These are phyloP conservation scores for Boletus fagicola DNA, from an alignment of 768 basidiomycete genomes.

Conservation along the genomic window DNA sequence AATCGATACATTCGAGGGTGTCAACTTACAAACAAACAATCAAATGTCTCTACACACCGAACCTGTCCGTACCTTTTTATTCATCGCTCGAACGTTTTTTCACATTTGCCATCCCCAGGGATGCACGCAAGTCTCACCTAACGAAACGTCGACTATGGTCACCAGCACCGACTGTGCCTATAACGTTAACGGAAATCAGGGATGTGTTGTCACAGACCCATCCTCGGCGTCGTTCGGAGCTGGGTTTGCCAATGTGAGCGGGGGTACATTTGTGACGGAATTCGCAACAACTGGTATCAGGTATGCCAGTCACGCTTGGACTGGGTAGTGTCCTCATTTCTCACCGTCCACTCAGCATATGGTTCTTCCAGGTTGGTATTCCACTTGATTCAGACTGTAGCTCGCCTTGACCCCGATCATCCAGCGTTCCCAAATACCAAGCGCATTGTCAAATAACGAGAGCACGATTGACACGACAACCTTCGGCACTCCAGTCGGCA, in stretches of 20 bases:
- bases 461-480: slow-evolving; percentile 52
- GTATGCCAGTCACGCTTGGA: slow-evolving; percentile 36
- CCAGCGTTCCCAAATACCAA: slow-evolving; percentile 44
- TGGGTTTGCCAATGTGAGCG: slow-evolving; percentile 61
- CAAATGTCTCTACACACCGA: slow-evolving; percentile 77
- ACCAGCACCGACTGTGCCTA: slow-evolving; percentile 61
- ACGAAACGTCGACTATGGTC: slow-evolving; percentile 50
- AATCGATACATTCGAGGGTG: slow-evolving; percentile 81
- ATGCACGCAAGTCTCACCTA: slow-evolving; percentile 50
- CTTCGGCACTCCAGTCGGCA: slow-evolving; percentile 66
- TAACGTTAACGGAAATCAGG: slow-evolving; percentile 53
- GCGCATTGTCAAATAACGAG: slow-evolving; percentile 45
- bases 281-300: slow-evolving; percentile 63
- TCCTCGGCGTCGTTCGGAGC: slow-evolving; percentile 58
- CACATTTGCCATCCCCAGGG: slow-evolving; percentile 33
- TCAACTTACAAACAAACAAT: slow-evolving; percentile 63
- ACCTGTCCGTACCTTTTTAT: slow-evolving; percentile 33
- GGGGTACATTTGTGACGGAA: slow-evolving; percentile 77
- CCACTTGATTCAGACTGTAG: not conserved
- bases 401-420: slow-evolving; percentile 1
- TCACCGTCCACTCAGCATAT: slow-evolving; percentile 19
- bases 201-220: slow-evolving; percentile 62
- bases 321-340: not conserved
- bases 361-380: slow-evolving; percentile 31
- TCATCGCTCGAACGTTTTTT: not conserved